Conservation (phyloP, 352 stramenopile genomes). For the Phytophthora litchii region DNA sequence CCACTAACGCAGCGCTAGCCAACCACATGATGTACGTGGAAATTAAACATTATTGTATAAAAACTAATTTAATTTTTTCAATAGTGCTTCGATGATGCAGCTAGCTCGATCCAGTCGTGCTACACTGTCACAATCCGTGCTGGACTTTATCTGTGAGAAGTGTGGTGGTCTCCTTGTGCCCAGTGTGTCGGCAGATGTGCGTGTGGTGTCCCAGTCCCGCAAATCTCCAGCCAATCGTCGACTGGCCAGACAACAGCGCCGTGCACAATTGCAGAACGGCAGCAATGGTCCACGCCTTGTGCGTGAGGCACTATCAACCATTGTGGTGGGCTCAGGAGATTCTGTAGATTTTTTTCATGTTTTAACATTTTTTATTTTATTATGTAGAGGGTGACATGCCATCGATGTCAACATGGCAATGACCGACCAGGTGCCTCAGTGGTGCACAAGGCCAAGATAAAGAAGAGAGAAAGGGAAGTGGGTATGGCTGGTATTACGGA, state of each 20-base stretch:
- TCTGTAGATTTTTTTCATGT: neutral
- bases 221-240: conserved; percentile 57
- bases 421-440: conserved; percentile 50
- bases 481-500: neutral
- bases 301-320: conserved; percentile 39
- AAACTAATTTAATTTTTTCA: conserved; percentile 7
- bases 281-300: conserved; percentile 19
- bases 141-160: conserved; percentile 73
- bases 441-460: conserved; percentile 55
- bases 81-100: conserved; percentile 62
- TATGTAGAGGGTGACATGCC: conserved; percentile 53
- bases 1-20: conserved; percentile 42
- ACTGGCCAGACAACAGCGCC: conserved; percentile 45
- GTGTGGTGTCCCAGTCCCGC: conserved; percentile 48
- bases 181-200: conserved; percentile 58
- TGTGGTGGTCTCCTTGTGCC: conserved; percentile 69
- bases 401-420: conserved; percentile 59
- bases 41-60: neutral
- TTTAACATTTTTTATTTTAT: conserved; percentile 3
- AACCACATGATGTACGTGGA: conserved; percentile 56
- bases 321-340: conserved; percentile 36
- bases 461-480: conserved; percentile 39
- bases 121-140: conserved; percentile 46
- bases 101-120: conserved; percentile 40
- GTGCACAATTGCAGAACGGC: conserved; percentile 28